Base-by-base conservation (phyloP, 345 rosid genomes). In the Acer negundo region DNA sequence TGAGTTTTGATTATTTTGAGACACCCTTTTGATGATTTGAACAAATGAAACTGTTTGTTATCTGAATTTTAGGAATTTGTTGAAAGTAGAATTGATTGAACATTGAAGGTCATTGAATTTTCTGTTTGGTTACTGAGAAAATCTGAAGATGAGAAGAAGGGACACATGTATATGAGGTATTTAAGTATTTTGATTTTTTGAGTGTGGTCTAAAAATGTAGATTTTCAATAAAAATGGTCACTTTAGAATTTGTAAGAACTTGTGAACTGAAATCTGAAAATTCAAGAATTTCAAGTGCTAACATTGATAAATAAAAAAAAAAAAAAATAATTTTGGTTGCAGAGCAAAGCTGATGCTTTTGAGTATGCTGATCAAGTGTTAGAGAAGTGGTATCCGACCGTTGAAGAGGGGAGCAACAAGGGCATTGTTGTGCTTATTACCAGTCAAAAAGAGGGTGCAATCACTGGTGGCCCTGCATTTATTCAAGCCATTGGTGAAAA, bases 311-410 rank as follows among this genome's bases (percentile, higher is more conserved):
- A 38, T 4, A 7, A 38, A 38, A 7, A 38, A 62, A 28, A 44
- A 28, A 40, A 78, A 31, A 4, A 35, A 35, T 1, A 28, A 28
- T 28, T 4, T 82, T 73, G 73, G 76, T 31, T 81, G 86, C 88
- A 95, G 99, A 96, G 97, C 86, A 96, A 96, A 85, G 99, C 99
- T 77, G 99, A 96, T 91, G 99, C 99, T 28, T 96, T 94, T 70
- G 99, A 96, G 92, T 94, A 90, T 79, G 98, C 98, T 75, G 99
- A 96, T 80, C 97, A 94, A 85, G 95, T 96, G 56, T 81, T 96
- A 78, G 99, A 96, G 85, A 84, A 82, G 66, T 96, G 98, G 98
- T 96, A 93, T 82, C 99, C 99, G 11, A 82, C 91, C 0, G 80
- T 96, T 59, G 98, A 96, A 86, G 92, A 91, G 24, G 99, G 98